phyloP scores from a whole-genome alignment of 257 asterid genomes.

The Anisodus tanguticus region DNA sequence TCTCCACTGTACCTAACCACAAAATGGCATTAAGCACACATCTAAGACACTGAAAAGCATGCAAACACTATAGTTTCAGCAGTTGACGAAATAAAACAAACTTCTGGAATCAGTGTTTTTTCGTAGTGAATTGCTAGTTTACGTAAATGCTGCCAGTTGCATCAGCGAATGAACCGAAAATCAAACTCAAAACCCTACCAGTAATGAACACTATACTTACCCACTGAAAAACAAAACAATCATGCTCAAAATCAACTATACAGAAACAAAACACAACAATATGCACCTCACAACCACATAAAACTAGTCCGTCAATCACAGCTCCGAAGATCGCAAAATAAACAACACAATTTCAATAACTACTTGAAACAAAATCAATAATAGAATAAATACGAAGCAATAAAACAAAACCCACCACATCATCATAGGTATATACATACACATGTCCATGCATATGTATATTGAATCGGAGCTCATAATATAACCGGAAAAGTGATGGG shows the following conservation, averaged over 20 bases:
- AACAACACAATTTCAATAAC: neutral
- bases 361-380: neutral
- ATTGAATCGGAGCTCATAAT: constrained; percentile 12
- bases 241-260: constrained; percentile 21
- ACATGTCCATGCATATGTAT: neutral
- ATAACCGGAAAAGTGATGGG: neutral
- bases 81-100: neutral
- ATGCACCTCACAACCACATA: neutral
- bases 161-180: neutral
- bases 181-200: constrained; percentile 5
- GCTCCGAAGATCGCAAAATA: constrained; percentile 4
- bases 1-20: neutral
- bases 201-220: neutral
- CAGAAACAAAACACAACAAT: neutral
- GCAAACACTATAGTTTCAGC: neutral
- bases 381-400: neutral
- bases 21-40: neutral
- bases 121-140: neutral
- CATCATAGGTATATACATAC: neutral
- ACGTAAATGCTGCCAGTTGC: neutral
- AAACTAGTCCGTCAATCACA: neutral
- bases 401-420: neutral
- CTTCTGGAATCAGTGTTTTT: neutral
- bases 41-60: neutral
- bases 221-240: neutral